phyloP scores from a whole-genome alignment of 2,329 filamentous ascomycete genomes.

The Ophiosphaerella herpotricha region DNA sequence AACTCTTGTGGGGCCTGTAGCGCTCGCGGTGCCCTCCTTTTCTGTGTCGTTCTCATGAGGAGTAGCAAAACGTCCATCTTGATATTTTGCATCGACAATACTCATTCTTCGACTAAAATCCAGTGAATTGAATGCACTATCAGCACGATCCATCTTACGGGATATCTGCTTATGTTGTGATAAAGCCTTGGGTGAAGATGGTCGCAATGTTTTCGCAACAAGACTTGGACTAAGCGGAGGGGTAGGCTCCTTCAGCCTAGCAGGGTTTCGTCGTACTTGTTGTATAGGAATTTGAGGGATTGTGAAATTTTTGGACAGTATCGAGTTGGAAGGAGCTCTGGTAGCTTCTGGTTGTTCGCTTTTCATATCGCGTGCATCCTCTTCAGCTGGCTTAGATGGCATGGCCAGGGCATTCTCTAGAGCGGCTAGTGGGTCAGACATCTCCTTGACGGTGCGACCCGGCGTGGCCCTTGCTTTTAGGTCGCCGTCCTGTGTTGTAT shows the following conservation, averaged over 20 bases:
- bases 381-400: conserved; percentile 5
- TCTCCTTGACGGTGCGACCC: conserved; percentile 22
- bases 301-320: neutral
- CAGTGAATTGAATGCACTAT: conserved; percentile 58
- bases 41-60: conserved; percentile 13
- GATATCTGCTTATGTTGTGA: conserved; percentile 6
- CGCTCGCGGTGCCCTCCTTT: neutral
- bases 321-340: neutral
- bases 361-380: conserved; percentile 5
- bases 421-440: conserved; percentile 32
- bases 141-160: conserved; percentile 21
- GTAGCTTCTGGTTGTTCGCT: conserved; percentile 1
- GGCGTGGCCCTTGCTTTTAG: neutral
- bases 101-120: conserved; percentile 56
- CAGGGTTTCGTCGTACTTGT: neutral
- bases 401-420: conserved; percentile 35
- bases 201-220: conserved; percentile 54
- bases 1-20: conserved; percentile 9
- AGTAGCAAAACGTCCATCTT: conserved; percentile 51
- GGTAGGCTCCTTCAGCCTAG: conserved; percentile 26
- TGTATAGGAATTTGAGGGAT: neutral
- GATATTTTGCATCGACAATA: conserved; percentile 60
- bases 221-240: conserved; percentile 49
- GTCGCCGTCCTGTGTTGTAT: neutral
- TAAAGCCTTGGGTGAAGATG: conserved; percentile 36